A percentile compares a stretch with the other conserved stretches of the same genome.
phyloP scores from a whole-genome alignment of 805 yeast genomes.

The Kuraishia ogatae region DNA sequence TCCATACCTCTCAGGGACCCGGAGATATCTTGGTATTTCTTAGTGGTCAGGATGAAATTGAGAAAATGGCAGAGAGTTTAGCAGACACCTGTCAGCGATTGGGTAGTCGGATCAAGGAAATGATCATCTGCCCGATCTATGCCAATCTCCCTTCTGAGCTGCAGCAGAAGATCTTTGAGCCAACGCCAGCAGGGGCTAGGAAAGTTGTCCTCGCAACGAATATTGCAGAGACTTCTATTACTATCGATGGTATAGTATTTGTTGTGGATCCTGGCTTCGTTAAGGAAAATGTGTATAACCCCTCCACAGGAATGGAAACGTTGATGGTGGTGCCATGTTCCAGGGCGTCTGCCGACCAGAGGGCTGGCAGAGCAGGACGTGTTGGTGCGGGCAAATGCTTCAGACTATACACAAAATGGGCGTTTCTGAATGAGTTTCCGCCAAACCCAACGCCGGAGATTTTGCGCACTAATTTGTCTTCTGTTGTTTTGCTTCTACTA shows the following conservation, averaged over 20 bases:
- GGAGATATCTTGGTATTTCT: conserved; percentile 88
- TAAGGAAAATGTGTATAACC: conserved; percentile 84
- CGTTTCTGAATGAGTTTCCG: conserved; percentile 70
- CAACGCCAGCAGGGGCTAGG: conserved; percentile 70
- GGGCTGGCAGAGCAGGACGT: conserved; percentile 98
- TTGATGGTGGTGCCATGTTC: conserved; percentile 84
- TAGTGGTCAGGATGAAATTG: conserved; percentile 97
- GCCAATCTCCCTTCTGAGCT: conserved; percentile 84
- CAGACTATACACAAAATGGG: conserved; percentile 77
- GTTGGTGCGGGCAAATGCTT: conserved; percentile 96
- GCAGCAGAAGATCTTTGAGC: conserved; percentile 77
- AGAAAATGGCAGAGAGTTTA: conserved; percentile 63
- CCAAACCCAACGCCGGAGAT: conserved; percentile 86
- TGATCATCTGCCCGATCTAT: conserved; percentile 80
- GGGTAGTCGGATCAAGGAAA: conserved; percentile 49
- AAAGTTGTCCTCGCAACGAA: conserved; percentile 93
- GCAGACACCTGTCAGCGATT: conserved; percentile 56
- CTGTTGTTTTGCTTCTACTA: conserved; percentile 66
- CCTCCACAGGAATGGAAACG: conserved; percentile 83
- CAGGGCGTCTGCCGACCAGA: conserved; percentile 90
- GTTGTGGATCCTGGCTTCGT: conserved; percentile 95
- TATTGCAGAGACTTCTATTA: conserved; percentile 94
- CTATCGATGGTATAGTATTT: conserved; percentile 91
- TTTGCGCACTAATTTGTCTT: conserved; percentile 70
- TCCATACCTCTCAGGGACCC: conserved; percentile 60